Evolutionary conservation across 139 green algal species (phyloP).

Genomic region (Chlamydomonas applanata): DNA sequence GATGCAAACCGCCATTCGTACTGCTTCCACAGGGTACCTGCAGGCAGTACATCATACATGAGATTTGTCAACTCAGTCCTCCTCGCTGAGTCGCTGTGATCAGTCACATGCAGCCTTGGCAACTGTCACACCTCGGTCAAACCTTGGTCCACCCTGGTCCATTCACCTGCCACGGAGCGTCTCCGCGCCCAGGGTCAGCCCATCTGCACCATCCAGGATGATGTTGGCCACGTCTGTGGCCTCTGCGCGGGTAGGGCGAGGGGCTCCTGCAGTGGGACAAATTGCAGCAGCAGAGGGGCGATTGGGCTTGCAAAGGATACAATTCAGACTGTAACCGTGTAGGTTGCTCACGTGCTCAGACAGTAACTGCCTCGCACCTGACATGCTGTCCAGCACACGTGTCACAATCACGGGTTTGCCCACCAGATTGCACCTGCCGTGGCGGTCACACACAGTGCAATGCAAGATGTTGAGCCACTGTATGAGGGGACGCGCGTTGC

Average conservation of each 20-base stretch:
- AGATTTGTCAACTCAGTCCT: background rate
- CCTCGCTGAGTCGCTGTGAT: background rate
- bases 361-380: background rate
- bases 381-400: slow-evolving; percentile 88
- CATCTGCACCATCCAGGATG: slow-evolving; percentile 86
- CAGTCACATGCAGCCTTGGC: background rate
- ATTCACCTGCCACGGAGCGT: slow-evolving; percentile 76
- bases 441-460: no score
- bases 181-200: slow-evolving; percentile 83
- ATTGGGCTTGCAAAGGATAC: no score
- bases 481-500: background rate
- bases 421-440: slow-evolving; percentile 67
- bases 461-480: no score
- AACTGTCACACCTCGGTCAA: no score
- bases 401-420: slow-evolving; percentile 87
- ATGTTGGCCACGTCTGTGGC: slow-evolving; percentile 78
- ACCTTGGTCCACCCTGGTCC: no score
- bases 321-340: no score
- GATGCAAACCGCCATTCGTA: slow-evolving; percentile 27
- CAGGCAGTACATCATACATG: background rate
- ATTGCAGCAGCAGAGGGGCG: no score
- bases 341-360: no score
- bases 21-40: slow-evolving; percentile 11
- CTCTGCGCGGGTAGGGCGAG: slow-evolving; percentile 35
- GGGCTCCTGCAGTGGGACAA: background rate